These are phyloP conservation scores for Cochlearia excelsa DNA, from an alignment of 345 rosid genomes.

Conservation along the genomic window DNA sequence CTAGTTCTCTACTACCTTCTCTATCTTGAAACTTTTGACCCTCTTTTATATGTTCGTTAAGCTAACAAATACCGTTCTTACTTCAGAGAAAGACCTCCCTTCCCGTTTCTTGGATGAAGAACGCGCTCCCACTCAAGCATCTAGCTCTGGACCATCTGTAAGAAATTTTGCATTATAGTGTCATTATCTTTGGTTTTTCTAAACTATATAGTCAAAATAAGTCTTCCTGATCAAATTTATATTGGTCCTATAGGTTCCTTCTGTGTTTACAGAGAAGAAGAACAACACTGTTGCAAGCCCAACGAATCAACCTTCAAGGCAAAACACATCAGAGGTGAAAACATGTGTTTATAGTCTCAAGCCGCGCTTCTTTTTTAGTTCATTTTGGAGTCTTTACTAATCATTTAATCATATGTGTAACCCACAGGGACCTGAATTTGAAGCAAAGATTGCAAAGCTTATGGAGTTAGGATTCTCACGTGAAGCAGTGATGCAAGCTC, in stretches of 20 bases:
- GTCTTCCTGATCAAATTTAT: not conserved
- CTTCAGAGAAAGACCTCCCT: conserved; percentile 89
- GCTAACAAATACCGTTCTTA: conserved; percentile 15
- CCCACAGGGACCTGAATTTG: conserved; percentile 72
- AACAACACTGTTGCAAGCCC: conserved; percentile 34
- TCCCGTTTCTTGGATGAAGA: conserved; percentile 80
- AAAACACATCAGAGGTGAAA: conserved; percentile 45
- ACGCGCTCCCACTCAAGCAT: conserved; percentile 60
- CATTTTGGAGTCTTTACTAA: not conserved
- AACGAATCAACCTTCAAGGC: conserved; percentile 61
- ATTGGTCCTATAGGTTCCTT: conserved; percentile 30
- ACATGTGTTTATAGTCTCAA: not conserved
- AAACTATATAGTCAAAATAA: not conserved
- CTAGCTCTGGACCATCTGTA: conserved; percentile 80
- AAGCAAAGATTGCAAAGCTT: conserved; percentile 86
- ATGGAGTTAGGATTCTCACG: conserved; percentile 83
- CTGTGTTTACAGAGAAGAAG: conserved; percentile 48
- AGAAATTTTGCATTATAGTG: conserved; percentile 15
- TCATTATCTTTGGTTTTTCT: conserved; percentile 1
- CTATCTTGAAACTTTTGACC: not conserved
- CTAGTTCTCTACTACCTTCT: conserved; percentile 33
- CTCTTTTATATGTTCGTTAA: not conserved
- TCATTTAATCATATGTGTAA: conserved; percentile 1
- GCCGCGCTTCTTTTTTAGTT: not conserved
- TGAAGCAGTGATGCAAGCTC: conserved; percentile 82